phyloP scores from a whole-genome alignment of 169 alveolate genomes.

The Pseudocohnilembus persalinus region DNA sequence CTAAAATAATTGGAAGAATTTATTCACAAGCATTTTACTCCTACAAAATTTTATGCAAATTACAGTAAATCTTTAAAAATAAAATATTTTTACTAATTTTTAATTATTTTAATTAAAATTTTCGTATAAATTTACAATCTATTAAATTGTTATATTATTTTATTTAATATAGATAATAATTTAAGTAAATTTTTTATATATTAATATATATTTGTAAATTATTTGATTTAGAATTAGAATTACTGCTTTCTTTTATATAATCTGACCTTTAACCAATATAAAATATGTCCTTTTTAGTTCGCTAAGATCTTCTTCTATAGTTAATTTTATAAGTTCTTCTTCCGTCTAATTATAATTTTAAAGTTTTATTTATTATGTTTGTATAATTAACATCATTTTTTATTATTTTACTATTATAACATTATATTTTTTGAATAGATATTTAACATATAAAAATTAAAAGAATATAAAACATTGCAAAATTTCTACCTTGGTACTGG shows the following conservation, averaged over 20 bases:
- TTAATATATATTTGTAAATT: too few relatives aligned
- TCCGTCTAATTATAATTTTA: neutral
- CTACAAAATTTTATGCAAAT: neutral
- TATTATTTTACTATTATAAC: too few relatives aligned
- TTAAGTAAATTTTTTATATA: too few relatives aligned
- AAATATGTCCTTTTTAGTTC: neutral
- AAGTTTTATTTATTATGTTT: neutral
- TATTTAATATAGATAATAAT: neutral
- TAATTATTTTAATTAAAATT: too few relatives aligned
- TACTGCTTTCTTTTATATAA: neutral
- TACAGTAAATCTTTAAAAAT: neutral
- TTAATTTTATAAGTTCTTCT: neutral
- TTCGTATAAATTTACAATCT: neutral
- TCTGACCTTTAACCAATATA: neutral
- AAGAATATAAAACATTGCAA: too few relatives aligned
- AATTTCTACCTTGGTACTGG: neutral
- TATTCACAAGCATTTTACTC: neutral
- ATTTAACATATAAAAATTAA: too few relatives aligned
- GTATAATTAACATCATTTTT: too few relatives aligned
- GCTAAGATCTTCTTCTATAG: neutral
- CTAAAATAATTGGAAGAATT: neutral
- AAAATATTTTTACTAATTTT: neutral
- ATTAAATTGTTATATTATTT: too few relatives aligned
- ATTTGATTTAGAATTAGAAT: too few relatives aligned
- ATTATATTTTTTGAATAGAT: too few relatives aligned